A percentile compares a stretch with the other conserved stretches of the same genome.
phyloP scores from a whole-genome alignment of 2,329 filamentous ascomycete genomes.

The Hirsutella thompsonii region DNA sequence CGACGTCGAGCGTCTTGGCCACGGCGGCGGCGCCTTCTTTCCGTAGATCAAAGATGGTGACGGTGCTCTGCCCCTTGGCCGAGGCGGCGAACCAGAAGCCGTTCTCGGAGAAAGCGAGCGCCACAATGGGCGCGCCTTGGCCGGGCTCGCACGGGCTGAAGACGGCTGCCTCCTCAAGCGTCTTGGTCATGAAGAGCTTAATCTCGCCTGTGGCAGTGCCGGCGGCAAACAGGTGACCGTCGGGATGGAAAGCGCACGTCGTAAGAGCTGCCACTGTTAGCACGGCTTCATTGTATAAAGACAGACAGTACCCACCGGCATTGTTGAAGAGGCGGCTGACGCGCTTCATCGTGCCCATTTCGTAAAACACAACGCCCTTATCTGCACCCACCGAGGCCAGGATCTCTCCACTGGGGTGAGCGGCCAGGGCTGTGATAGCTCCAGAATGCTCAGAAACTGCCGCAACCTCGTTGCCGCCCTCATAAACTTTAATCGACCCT shows the following conservation, averaged over 20 bases:
- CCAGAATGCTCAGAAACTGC: slow-evolving; percentile 75
- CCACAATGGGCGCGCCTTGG: slow-evolving; percentile 52
- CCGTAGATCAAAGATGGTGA: slow-evolving; percentile 84
- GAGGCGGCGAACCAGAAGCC: slow-evolving; percentile 89
- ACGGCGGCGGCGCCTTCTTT: slow-evolving; percentile 75
- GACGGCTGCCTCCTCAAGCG: slow-evolving; percentile 60
- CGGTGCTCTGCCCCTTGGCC: slow-evolving; percentile 60
- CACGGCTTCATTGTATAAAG: neutral
- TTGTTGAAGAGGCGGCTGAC: slow-evolving; percentile 72
- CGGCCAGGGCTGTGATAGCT: slow-evolving; percentile 59
- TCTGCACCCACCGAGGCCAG: slow-evolving; percentile 80
- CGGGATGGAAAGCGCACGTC: slow-evolving; percentile 79
- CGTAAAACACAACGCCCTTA: slow-evolving; percentile 87
- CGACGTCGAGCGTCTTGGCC: slow-evolving; percentile 77
- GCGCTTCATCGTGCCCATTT: slow-evolving; percentile 52
- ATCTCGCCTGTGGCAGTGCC: slow-evolving; percentile 72
- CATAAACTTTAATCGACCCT: slow-evolving; percentile 69
- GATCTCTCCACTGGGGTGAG: slow-evolving; percentile 74
- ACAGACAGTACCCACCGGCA: slow-evolving; percentile 48
- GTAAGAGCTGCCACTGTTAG: slow-evolving; percentile 46
- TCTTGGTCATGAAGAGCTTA: slow-evolving; percentile 80
- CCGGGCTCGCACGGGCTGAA: slow-evolving; percentile 37
- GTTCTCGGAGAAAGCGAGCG: slow-evolving; percentile 85
- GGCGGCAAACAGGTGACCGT: slow-evolving; percentile 85
- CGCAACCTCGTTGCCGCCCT: slow-evolving; percentile 55